These are phyloP conservation scores for Halophytophthora polymorphica DNA, from an alignment of 352 stramenopile species.

Conservation along the genomic window DNA sequence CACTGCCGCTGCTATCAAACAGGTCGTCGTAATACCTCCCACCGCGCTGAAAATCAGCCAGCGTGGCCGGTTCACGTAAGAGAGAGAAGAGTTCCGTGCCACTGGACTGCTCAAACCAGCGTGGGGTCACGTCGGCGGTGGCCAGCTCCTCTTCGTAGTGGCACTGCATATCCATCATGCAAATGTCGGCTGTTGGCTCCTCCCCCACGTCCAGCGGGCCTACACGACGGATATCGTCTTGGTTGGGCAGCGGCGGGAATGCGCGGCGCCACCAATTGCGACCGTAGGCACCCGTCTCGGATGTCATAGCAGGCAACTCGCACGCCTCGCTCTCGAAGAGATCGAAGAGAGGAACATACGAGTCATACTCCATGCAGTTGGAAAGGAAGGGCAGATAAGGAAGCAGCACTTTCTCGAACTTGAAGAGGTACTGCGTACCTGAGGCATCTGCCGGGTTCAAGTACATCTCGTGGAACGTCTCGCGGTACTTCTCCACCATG, in stretches of 20 bases:
- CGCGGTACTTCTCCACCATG: conserved; percentile 92
- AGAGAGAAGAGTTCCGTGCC: conserved; percentile 91
- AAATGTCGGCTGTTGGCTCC: conserved; percentile 91
- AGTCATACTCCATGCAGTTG: conserved; percentile 96
- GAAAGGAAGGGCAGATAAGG: conserved; percentile 96
- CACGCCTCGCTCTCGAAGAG: conserved; percentile 92
- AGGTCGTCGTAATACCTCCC: conserved; percentile 74
- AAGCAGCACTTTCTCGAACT: conserved; percentile 83
- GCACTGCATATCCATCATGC: conserved; percentile 87
- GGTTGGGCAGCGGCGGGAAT: conserved; percentile 89
- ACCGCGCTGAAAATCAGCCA: conserved; percentile 83
- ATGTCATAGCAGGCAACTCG: conserved; percentile 78
- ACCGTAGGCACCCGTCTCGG: conserved; percentile 55
- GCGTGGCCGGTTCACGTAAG: conserved; percentile 88
- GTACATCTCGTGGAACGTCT: conserved; percentile 94
- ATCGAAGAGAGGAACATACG: conserved; percentile 92
- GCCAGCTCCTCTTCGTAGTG: conserved; percentile 92
- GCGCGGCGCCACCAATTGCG: conserved; percentile 67
- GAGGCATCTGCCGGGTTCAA: conserved; percentile 42
- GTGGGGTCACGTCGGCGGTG: conserved; percentile 85
- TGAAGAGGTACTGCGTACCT: conserved; percentile 55
- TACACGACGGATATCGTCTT: conserved; percentile 92
- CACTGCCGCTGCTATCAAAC: conserved; percentile 46
- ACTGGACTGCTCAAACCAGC: conserved; percentile 94
- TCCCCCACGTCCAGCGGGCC: conserved; percentile 84